Base-by-base conservation (phyloP, 345 rosid genomes). In the Euclidium syriacum region DNA sequence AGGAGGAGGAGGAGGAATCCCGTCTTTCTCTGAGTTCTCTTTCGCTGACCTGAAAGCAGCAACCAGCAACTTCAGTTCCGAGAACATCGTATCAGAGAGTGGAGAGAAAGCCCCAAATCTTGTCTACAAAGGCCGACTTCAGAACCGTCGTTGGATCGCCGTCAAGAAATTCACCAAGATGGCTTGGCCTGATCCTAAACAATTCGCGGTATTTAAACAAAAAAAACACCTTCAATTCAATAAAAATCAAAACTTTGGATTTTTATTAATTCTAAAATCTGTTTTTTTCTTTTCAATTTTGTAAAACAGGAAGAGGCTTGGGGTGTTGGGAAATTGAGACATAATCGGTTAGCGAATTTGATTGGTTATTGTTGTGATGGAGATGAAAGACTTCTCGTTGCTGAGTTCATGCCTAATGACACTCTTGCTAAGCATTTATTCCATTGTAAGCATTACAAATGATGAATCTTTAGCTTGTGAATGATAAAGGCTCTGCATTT, bases 361-460 rank as follows among this genome's bases (percentile, higher is more conserved):
- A 88, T 90, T 62, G 99, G 99, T 6, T 95, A 90, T 41, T 95
- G 96, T 83, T 86, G 91, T 68, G 95, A 90, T 75, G 98, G 91
- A 39, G 98, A 90, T 62, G 97, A 95, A 61, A 82, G 99, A 78
- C 81, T 95, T 66, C 98, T 95, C 55, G 95, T 95, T 64, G 98
- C 99, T 48, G 97, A 95, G 72, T 88, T 74, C 77, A 88, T 95
- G 99, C 88, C 97, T 44, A 90, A 95, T 70, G 97, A 95, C 68
- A 95, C 96, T 49, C 92, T 95, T 36, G 84, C 99, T 29, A 95
- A 90, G 81, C 98, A 88, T 82, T 80, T 95, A 63, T 95, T 95
- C 41, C 97, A 90, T 70, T 86, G 99, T 95, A 73, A 47, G 65
- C 25, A 14, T 35, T 34, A 20, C 17, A 25, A 10, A 26, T 20